Base-by-base conservation (phyloP, 2,329 filamentous ascomycete genomes). In the Hypoxylon sp. region DNA sequence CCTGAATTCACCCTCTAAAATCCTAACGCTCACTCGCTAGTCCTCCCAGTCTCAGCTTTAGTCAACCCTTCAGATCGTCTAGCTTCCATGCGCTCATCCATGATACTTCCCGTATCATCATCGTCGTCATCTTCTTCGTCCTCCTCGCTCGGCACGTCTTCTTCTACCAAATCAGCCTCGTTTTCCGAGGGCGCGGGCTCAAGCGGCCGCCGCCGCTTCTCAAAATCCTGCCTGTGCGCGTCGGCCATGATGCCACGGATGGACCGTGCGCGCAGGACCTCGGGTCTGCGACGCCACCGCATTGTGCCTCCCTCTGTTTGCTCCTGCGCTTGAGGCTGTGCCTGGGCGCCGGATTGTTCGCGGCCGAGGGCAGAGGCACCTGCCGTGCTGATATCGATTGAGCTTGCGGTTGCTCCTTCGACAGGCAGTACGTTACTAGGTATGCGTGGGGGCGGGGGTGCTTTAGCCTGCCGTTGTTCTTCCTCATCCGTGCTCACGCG, bases 191-290 rank as follows among this genome's bases (percentile, higher is more conserved):
- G 77, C 10, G 42, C 29, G 11, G 67, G 69, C 14, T 80, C 77
- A 5, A 74, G 75, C 3, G 85, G 84, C 29, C 83, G 86, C 69
- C 88, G 86, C 78, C 89, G 92, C 82, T 96, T 92, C 81, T 97
- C 92, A 78, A 98, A 98, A 81, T 98, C 95, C 78, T 97, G 92
- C 67, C 88, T 91, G 78, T 98, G 96, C 5, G 95, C 95, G 68
- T 91, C 87, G 3, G 93, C 92, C 72, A 98, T 85, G n/a, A 94
- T 89, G 13, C 86, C 88, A 4, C 84, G 83, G 61, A 89, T 84
- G 0, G 81, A 81, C 51, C 71, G 77, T 60, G 64, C 79, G 71
- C 67, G 79, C 35, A 10, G 71, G 8, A 71, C 39, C 31, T 74
- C 72, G 5, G 72, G 69, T 37, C 63, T 69, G 19, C 70, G 64